Base-by-base conservation (phyloP, 495 filamentous ascomycete species). In the Elaphomyces granulatus region DNA sequence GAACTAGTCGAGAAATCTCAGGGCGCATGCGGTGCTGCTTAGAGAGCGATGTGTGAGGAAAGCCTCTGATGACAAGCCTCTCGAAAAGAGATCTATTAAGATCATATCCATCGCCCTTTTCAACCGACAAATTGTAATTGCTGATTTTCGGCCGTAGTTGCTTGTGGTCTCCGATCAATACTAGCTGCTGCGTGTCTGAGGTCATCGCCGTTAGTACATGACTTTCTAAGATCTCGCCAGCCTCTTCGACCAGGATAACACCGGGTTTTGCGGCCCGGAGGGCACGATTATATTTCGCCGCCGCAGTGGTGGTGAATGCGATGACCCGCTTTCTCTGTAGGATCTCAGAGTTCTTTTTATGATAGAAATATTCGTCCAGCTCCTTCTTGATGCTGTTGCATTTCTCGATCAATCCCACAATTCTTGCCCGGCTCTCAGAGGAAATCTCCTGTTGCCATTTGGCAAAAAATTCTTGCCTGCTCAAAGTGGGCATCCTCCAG, bases 91-190 rank as follows among this genome's bases (percentile, higher is more conserved):
- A 86, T 3, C 62, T 46, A 43, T 88, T 83, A 2, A 87, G 64
- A 42, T 85, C 71, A 45, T 70, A 87, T 0, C 77, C 77, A 19
- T 76, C 66, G 0, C 79, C 81, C 33, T 70, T 74, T 41, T 85
- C 81, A 0, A 81, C 67, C 0, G 67, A 74, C 0, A 88, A 59
- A 3, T 52, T 58, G 45, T 79, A 79, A 40, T 74, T 78, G 43
- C 77, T 75, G 26, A 77, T 64, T 41, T 81, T 82, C 0, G 83
- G 83, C 3, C 82, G 67, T 2, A 90, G 65, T 41, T 90, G 83
- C 45, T 78, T 68, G 46, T 87, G 81, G 44, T 90, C 83, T 2
- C 83, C 83, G 26, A 87, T 87, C 8, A 87, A 53, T 6, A 84
- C 63, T 2, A 83, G 47, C 21, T 87, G 79, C 45, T 83, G 71